Conservation (phyloP, 2,329 filamentous ascomycete species). For the Hysterium pulicare region DNA sequence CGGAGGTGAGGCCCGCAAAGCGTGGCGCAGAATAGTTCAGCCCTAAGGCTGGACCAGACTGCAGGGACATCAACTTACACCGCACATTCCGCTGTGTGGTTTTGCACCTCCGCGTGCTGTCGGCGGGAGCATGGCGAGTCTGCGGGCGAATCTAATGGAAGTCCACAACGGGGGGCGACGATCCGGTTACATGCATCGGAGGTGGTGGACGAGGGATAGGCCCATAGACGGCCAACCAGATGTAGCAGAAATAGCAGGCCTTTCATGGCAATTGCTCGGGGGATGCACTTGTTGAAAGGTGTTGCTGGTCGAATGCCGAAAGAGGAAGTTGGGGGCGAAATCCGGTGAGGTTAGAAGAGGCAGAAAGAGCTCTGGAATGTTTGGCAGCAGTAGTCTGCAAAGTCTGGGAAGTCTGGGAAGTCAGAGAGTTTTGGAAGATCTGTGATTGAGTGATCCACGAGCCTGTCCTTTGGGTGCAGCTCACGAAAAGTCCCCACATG, state of each 20-base stretch:
- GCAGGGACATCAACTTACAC: slow-evolving; percentile 9
- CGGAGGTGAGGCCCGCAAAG: slow-evolving; percentile 5
- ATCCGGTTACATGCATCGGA: neutral
- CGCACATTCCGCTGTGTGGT: slow-evolving; percentile 6
- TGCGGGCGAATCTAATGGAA: too few species aligned
- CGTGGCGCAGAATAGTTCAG: slow-evolving; percentile 12
- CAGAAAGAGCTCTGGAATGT: neutral
- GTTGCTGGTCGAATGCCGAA: slow-evolving; percentile 7
- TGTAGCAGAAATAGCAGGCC: slow-evolving; percentile 5
- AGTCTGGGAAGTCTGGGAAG: too few species aligned
- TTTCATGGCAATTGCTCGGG: slow-evolving; percentile 5
- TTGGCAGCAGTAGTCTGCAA: too few species aligned
- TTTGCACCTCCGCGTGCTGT: neutral
- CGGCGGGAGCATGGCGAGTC: neutral
- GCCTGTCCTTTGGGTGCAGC: slow-evolving; percentile 9
- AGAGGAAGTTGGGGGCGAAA: slow-evolving; percentile 15
- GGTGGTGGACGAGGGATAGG: neutral
- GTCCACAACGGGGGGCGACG: too few species aligned
- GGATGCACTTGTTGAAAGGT: slow-evolving; percentile 3
- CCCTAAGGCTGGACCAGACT: slow-evolving; percentile 11
- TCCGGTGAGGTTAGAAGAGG: slow-evolving; percentile 12
- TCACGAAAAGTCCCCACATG: slow-evolving; percentile 13
- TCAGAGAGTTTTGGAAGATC: neutral
- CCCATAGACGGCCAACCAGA: slow-evolving; percentile 9
- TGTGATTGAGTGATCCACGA: slow-evolving; percentile 5